Evolutionary conservation across 257 asterid genomes (phyloP).

Genomic region (Rhazya stricta): DNA sequence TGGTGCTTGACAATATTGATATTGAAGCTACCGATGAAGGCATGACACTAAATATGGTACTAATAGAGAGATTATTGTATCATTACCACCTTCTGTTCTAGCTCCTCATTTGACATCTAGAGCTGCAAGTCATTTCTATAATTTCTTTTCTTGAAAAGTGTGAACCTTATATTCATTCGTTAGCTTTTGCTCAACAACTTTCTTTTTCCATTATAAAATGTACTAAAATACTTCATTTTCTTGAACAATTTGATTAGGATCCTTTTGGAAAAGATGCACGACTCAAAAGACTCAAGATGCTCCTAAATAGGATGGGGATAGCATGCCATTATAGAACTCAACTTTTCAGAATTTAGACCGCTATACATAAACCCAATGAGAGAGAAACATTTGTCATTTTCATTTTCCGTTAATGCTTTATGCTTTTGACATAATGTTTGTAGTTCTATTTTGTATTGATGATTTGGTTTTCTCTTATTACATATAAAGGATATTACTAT

Average conservation of each 20-base stretch:
- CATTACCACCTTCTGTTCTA: background rate
- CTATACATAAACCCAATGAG: background rate
- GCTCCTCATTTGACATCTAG: background rate
- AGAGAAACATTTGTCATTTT: background rate
- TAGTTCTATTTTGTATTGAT: no score
- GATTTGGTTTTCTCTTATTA: no score
- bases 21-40: no score
- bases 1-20: background rate
- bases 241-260: background rate
- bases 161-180: background rate
- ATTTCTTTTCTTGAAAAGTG: background rate
- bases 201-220: background rate
- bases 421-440: no score
- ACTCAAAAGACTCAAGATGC: background rate
- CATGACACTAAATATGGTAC: no score
- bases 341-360: background rate
- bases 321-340: background rate
- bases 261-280: background rate
- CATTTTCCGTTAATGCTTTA: no score
- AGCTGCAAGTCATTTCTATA: background rate
- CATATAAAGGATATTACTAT: no score
- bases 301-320: no score
- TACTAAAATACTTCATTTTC: background rate
- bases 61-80: background rate
- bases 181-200: background rate